Evolutionary conservation across 164 flowering plant species (phyloP).

Genomic region (Piper longum): DNA sequence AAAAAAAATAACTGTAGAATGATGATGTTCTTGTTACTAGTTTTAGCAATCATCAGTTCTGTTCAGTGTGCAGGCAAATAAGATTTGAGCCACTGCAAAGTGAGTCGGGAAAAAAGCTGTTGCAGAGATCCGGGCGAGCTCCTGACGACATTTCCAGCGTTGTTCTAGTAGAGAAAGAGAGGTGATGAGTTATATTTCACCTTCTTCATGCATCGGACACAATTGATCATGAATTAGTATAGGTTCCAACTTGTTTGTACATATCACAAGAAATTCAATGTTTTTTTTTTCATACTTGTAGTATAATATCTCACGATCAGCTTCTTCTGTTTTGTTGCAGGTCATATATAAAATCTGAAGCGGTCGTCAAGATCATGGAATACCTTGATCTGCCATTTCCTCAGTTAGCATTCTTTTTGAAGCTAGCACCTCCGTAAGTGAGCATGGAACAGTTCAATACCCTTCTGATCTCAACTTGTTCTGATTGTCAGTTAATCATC

Average conservation of each 20-base stretch:
- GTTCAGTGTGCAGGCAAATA: background rate
- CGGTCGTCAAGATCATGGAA: slow-evolving; percentile 90
- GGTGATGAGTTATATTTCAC: background rate
- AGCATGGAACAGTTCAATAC: background rate
- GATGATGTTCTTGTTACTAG: background rate
- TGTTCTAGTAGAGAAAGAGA: slow-evolving; percentile 1
- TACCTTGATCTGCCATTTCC: slow-evolving; percentile 80
- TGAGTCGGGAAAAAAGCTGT: background rate
- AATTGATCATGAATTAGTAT: no score
- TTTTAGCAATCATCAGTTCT: background rate
- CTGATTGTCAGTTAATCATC: background rate
- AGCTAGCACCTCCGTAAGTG: slow-evolving; percentile 75
- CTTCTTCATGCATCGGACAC: no score
- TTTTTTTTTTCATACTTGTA: no score
- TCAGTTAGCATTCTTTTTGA: slow-evolving; percentile 65
- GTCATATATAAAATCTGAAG: slow-evolving; percentile 85
- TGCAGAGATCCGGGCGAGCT: slow-evolving; percentile 3
- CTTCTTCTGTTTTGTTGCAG: slow-evolving; percentile 21
- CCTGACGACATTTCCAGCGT: slow-evolving; percentile 3
- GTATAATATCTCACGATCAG: background rate
- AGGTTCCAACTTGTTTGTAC: background rate
- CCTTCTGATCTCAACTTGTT: background rate
- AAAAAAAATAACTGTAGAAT: no score
- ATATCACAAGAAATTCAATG: background rate
- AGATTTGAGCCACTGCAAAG: slow-evolving; percentile 4